Evolutionary conservation across 257 asterid species (phyloP).

Genomic region (Paraleonurus japonicus): DNA sequence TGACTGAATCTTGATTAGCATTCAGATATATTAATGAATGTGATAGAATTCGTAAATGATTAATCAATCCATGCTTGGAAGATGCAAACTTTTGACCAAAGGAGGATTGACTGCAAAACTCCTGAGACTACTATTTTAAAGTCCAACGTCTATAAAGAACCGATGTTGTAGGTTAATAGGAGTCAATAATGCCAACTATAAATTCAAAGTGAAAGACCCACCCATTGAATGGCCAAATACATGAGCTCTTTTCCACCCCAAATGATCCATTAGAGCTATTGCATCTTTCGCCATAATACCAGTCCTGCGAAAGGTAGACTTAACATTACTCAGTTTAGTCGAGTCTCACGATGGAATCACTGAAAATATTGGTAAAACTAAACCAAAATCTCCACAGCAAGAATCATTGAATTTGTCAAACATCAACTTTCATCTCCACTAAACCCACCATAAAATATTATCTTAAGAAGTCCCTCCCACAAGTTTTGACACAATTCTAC

Average conservation of each 20-base stretch:
- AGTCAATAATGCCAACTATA: slow-evolving; percentile 33
- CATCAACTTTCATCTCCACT: slow-evolving; percentile 14
- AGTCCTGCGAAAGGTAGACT: slow-evolving; percentile 49
- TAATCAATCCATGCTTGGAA: neutral
- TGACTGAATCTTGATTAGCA: neutral
- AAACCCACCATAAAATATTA: slow-evolving; percentile 25
- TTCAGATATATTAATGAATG: neutral
- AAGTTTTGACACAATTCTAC: slow-evolving; percentile 21
- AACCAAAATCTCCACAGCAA: slow-evolving; percentile 20
- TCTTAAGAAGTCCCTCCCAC: slow-evolving; percentile 11
- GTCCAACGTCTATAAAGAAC: neutral
- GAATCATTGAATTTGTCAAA: slow-evolving; percentile 24
- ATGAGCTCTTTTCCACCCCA: slow-evolving; percentile 92
- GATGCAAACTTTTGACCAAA: neutral
- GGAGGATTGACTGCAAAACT: too few species aligned
- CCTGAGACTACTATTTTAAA: neutral
- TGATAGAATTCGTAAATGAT: neutral
- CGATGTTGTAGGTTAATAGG: neutral
- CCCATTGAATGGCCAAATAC: slow-evolving; percentile 99
- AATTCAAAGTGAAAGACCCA: slow-evolving; percentile 39
- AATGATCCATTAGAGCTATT: slow-evolving; percentile 87
- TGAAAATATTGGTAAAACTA: neutral
- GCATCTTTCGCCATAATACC: slow-evolving; percentile 91
- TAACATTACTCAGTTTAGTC: neutral
- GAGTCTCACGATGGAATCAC: slow-evolving; percentile 7